Conservation (phyloP, 345 rosid genomes). For the Euphorbia lathyris region DNA sequence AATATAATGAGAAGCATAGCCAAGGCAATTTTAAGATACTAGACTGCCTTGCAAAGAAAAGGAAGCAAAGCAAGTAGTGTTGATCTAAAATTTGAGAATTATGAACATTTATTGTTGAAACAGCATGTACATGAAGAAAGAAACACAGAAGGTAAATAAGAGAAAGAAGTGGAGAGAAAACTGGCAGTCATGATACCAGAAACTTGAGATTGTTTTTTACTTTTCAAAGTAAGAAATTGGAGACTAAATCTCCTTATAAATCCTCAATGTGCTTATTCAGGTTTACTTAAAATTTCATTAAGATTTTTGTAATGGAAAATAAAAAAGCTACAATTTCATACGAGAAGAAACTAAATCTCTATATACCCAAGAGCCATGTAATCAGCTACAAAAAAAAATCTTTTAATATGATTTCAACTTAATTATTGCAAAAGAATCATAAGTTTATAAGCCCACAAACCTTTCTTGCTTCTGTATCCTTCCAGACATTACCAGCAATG, state of each 20-base stretch:
- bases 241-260: background rate
- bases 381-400: background rate
- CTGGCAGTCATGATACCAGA: background rate
- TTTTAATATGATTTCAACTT: background rate
- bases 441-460: conserved; percentile 29
- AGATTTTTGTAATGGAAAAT: background rate
- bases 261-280: too few species aligned
- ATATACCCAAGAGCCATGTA: background rate
- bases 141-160: background rate
- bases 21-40: background rate
- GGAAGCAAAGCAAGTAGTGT: background rate
- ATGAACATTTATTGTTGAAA: background rate
- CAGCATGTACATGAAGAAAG: background rate
- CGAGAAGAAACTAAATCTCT: background rate
- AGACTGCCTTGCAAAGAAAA: background rate
- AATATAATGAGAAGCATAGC: conserved; percentile 7
- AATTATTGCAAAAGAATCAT: background rate
- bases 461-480: conserved; percentile 97
- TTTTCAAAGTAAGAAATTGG: background rate
- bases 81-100: background rate
- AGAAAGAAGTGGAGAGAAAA: background rate
- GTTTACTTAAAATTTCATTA: background rate
- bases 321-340: background rate
- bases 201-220: background rate
- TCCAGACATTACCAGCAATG: conserved; percentile 96